Percentiles rank a stretch among this genome's conserved stretches.
Evolutionary conservation across 2,329 filamentous ascomycete genomes (phyloP).

Genomic region (Ramularia collo-cygni): DNA sequence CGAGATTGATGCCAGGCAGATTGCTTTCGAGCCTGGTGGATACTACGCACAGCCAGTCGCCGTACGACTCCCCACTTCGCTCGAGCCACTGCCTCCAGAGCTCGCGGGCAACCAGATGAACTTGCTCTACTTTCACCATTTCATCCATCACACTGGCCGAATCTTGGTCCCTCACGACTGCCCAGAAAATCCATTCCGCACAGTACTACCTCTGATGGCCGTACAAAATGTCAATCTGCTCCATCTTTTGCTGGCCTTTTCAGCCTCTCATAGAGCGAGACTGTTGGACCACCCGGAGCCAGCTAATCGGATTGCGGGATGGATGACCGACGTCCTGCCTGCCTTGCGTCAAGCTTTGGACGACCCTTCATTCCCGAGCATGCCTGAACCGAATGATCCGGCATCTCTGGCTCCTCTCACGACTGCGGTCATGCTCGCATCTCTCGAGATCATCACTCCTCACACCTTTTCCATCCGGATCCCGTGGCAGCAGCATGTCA

Average conservation of each 20-base stretch:
- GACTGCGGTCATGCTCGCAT: conserved; percentile 77
- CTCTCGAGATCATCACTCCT: conserved; percentile 75
- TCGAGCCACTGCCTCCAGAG: conserved; percentile 50
- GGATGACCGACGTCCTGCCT: conserved; percentile 73
- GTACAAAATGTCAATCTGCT: conserved; percentile 64
- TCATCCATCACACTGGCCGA: conserved; percentile 73
- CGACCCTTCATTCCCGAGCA: conserved; percentile 20
- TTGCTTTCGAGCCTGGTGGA: conserved; percentile 52
- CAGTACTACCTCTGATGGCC: conserved; percentile 60
- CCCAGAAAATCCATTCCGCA: conserved; percentile 53
- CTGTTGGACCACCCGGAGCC: conserved; percentile 69
- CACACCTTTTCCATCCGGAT: conserved; percentile 74
- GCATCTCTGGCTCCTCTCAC: conserved; percentile 69
- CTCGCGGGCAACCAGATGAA: conserved; percentile 72
- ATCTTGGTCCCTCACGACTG: conserved; percentile 58
- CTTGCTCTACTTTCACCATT: conserved; percentile 65
- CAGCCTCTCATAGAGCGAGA: conserved; percentile 73
- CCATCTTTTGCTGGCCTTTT: conserved; percentile 71
- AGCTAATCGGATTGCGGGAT: conserved; percentile 67
- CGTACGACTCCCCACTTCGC: conserved; percentile 53
- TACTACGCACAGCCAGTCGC: conserved; percentile 66
- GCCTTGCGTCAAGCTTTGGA: conserved; percentile 59
- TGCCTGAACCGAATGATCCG: conserved; percentile 42
- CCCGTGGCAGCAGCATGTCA: conserved; percentile 73
- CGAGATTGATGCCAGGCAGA: conserved; percentile 30